These are phyloP conservation scores for Prunus kanzakura DNA, from an alignment of 306 rosid species.

Conservation along the genomic window DNA sequence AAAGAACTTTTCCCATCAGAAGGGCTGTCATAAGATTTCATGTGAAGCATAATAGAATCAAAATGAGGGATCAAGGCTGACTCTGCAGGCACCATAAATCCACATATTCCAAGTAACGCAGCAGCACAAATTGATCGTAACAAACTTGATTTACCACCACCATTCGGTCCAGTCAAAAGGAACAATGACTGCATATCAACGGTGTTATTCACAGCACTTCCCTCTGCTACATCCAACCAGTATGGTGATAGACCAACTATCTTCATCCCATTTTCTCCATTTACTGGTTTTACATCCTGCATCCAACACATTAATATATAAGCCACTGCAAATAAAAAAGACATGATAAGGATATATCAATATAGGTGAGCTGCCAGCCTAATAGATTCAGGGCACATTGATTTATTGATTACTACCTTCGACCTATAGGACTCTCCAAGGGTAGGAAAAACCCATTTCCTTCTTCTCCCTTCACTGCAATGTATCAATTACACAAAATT, in stretches of 20 bases:
- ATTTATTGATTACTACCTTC: slow-evolving; percentile 47
- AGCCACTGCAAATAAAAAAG: slow-evolving; percentile 16
- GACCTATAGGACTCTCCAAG: slow-evolving; percentile 42
- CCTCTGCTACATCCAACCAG: slow-evolving; percentile 81
- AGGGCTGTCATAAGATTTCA: slow-evolving; percentile 97
- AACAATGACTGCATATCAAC: slow-evolving; percentile 84
- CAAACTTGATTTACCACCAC: slow-evolving; percentile 96
- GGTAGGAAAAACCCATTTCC: slow-evolving; percentile 86
- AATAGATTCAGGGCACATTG: background rate
- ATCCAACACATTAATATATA: slow-evolving; percentile 16
- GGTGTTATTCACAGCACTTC: slow-evolving; percentile 74
- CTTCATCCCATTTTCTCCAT: slow-evolving; percentile 53
- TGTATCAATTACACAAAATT: slow-evolving; percentile 26
- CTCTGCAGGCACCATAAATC: slow-evolving; percentile 90
- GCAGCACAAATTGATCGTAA: slow-evolving; percentile 94
- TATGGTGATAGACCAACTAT: slow-evolving; percentile 79
- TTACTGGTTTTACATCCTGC: slow-evolving; percentile 49
- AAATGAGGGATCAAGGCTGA: slow-evolving; percentile 82
- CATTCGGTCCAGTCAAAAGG: slow-evolving; percentile 97
- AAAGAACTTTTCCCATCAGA: slow-evolving; percentile 96
- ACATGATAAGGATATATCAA: background rate
- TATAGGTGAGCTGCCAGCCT: background rate
- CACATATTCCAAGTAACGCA: slow-evolving; percentile 85
- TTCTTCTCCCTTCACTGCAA: slow-evolving; percentile 95
- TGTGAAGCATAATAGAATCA: slow-evolving; percentile 85